These are phyloP conservation scores for Pontederia paniculata DNA, from an alignment of 176 grass and related monocot species.

Conservation along the genomic window DNA sequence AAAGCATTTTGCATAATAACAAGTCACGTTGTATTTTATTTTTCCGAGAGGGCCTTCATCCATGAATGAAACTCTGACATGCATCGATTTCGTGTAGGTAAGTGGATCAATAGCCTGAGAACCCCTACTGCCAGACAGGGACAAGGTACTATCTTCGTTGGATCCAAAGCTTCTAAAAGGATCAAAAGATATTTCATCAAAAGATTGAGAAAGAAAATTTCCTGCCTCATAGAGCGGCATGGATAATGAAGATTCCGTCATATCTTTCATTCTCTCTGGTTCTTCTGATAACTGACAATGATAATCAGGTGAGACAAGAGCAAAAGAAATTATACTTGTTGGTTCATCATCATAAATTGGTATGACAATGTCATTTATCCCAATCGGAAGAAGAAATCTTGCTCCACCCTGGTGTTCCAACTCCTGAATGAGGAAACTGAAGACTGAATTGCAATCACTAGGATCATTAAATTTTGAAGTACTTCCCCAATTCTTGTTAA, in stretches of 20 bases:
- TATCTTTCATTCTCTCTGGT: slow-evolving; percentile 32
- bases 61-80: slow-evolving; percentile 79
- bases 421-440: slow-evolving; percentile 38
- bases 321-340: slow-evolving; percentile 82
- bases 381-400: slow-evolving; percentile 70
- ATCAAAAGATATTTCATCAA: slow-evolving; percentile 53
- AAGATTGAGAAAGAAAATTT: slow-evolving; percentile 40
- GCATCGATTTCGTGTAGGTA: slow-evolving; percentile 42
- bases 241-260: slow-evolving; percentile 14
- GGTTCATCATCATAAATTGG: slow-evolving; percentile 84
- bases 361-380: slow-evolving; percentile 75
- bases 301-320: slow-evolving; percentile 68
- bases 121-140: slow-evolving; percentile 36
- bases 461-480: slow-evolving; percentile 43
- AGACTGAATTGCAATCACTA: slow-evolving; percentile 41
- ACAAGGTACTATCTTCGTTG: slow-evolving; percentile 34
- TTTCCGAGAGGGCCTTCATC: slow-evolving; percentile 65
- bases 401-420: slow-evolving; percentile 52
- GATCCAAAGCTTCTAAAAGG: slow-evolving; percentile 51
- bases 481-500: slow-evolving; percentile 62
- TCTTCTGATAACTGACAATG: slow-evolving; percentile 70
- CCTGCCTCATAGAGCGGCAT: slow-evolving; percentile 25
- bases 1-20: slow-evolving; percentile 85
- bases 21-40: slow-evolving; percentile 74
- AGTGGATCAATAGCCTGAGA: slow-evolving; percentile 35